Evolutionary conservation across 202 grass and related monocot species (phyloP).

Genomic region (Panicum hallii): DNA sequence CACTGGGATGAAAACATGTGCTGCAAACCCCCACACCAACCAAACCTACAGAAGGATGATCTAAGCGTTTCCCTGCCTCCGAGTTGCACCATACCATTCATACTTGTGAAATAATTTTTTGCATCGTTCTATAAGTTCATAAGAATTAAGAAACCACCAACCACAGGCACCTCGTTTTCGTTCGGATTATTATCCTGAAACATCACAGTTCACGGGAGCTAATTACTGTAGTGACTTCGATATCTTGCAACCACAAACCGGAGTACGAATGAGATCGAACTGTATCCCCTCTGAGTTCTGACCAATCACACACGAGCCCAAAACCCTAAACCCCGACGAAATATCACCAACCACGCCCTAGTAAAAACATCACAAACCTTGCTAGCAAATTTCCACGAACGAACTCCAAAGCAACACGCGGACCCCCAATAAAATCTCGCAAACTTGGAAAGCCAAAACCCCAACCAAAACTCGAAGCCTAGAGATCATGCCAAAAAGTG

Average conservation of each 20-base stretch:
- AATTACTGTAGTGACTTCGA: neutral
- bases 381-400: neutral
- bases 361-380: neutral
- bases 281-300: neutral
- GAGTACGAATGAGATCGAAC: neutral
- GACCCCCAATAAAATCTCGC: neutral
- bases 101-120: neutral
- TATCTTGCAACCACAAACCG: neutral
- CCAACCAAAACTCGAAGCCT: neutral
- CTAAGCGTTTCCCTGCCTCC: neutral
- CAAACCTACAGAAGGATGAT: slow-evolving; percentile 7
- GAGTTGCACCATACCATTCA: neutral
- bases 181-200: neutral
- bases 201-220: neutral
- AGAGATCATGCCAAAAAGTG: slow-evolving; percentile 16
- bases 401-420: neutral
- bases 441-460: neutral
- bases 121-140: neutral
- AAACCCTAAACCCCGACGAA: slow-evolving; percentile 40
- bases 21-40: neutral
- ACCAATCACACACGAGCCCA: slow-evolving; percentile 19
- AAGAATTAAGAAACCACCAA: slow-evolving; percentile 22
- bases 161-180: neutral
- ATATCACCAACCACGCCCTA: slow-evolving; percentile 13
- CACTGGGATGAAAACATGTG: neutral